These are phyloP conservation scores for Pleurotus djamor DNA, from an alignment of 768 basidiomycete species.

Conservation along the genomic window DNA sequence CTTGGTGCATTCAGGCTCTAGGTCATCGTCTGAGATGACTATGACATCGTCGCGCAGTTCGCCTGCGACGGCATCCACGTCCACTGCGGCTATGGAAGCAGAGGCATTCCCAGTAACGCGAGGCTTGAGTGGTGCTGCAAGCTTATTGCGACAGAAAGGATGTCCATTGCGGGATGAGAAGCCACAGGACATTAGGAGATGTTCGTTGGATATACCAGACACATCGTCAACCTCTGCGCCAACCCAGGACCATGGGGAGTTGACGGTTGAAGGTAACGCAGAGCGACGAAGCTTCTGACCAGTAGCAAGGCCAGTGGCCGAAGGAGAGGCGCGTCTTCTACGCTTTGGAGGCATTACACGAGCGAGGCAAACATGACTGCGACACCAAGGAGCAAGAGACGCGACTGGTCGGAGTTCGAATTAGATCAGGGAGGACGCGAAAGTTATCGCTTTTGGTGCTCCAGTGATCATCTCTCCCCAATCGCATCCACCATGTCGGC, in stretches of 20 bases:
- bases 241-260: slow-evolving; percentile 80
- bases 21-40: slow-evolving; percentile 69
- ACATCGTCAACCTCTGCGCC: slow-evolving; percentile 56
- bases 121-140: slow-evolving; percentile 19
- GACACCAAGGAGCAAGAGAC: neutral
- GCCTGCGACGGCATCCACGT: slow-evolving; percentile 17
- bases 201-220: slow-evolving; percentile 64
- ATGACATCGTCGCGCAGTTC: slow-evolving; percentile 64
- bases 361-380: slow-evolving; percentile 34
- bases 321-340: slow-evolving; percentile 46
- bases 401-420: slow-evolving; percentile 13
- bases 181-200: slow-evolving; percentile 67
- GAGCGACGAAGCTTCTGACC: slow-evolving; percentile 64
- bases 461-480: slow-evolving; percentile 24
- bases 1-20: slow-evolving; percentile 46
- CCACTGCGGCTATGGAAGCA: slow-evolving; percentile 6
- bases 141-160: slow-evolving; percentile 60
- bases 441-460: slow-evolving; percentile 13
- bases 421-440: neutral
- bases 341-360: slow-evolving; percentile 54
- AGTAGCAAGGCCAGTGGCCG: slow-evolving; percentile 50
- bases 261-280: slow-evolving; percentile 40
- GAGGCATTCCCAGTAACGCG: too few relatives aligned
- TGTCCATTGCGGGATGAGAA: slow-evolving; percentile 49
- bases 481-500: slow-evolving; percentile 27